Base-by-base conservation (phyloP, 257 asterid species). In the Solanum ossicruentum region DNA sequence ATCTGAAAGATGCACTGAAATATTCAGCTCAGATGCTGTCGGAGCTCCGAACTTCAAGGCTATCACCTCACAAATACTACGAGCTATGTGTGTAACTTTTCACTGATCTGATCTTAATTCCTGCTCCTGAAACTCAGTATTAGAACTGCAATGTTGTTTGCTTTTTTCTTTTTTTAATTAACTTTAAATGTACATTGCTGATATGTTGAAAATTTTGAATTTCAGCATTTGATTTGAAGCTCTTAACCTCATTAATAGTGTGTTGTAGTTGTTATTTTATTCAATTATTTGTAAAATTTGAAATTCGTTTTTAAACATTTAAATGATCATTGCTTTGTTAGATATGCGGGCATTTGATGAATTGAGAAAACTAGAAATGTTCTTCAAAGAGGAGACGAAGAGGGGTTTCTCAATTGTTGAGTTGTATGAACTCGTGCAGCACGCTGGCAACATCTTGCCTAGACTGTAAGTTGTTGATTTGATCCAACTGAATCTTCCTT, bases 331-430 rank as follows among this genome's bases (percentile, higher is more conserved):
- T 84, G 86, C 23, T 82, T 87, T 78, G 43, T 78, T 86, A 97
- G 99, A 97, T 93, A 95, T 97, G 99, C 90, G 99, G 85, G 99
- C 99, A 47, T 97, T 97, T 92, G 99, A 97, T 81, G 99, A 97
- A 84, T 86, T 97, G 92, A 92, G 99, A 94, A 97, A 90, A 90
- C 88, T 97, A 84, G 99, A 97, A 87, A 92, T 93, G 54, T 97
- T 94, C 86, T 95, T 97, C 91, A 94, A 88, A 93, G 99, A 95
- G 87, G 99, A 94, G 92, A 91, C 92, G 1, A 88, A 87, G 81
- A 98, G 96, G 1, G 99, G 99, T 47, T 97, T 93, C 93, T 97
- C 99, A 10, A 91, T 97, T 69, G 98, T 97, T 55, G 99, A 95
- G 92, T 92, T 97, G 80, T 97, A 97, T 79, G 99, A 97, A 91